Evolutionary conservation across 1,139 yeast genomes (phyloP).

Genomic region (Magnusiomyces paraingens): DNA sequence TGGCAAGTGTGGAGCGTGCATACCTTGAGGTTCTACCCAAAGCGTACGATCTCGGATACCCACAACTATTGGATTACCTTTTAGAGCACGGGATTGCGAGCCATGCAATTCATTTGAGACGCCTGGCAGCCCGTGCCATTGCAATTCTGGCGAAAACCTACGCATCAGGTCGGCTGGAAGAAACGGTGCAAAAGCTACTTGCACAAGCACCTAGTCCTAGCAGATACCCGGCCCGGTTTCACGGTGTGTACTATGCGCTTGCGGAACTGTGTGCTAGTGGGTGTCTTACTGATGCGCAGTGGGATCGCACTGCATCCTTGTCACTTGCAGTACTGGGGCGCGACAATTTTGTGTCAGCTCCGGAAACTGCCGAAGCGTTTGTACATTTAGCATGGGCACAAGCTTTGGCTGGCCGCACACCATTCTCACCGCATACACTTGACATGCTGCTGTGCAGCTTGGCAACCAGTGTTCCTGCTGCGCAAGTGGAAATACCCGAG

Average conservation of each 20-base stretch:
- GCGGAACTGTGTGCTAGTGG: neutral
- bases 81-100: neutral
- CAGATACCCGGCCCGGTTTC: neutral
- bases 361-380: neutral
- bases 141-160: slow-evolving; percentile 2
- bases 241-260: slow-evolving; percentile 1
- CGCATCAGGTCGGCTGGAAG: neutral
- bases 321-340: slow-evolving; percentile 6
- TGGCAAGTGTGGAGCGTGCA: slow-evolving; percentile 41
- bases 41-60: slow-evolving; percentile 32
- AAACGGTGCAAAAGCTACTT: neutral
- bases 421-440: neutral
- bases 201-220: neutral
- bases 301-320: slow-evolving; percentile 6
- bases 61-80: slow-evolving; percentile 1
- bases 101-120: slow-evolving; percentile 18
- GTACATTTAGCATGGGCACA: neutral
- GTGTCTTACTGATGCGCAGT: neutral
- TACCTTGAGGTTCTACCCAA: slow-evolving; percentile 33
- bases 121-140: slow-evolving; percentile 3
- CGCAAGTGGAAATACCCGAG: slow-evolving; percentile 53
- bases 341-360: neutral
- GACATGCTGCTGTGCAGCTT: slow-evolving; percentile 21
- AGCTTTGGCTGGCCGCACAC: too few relatives aligned
- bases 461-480: slow-evolving; percentile 33